Base-by-base conservation (phyloP, 1,139 yeast species). In the Geotrichum bryndzae region DNA sequence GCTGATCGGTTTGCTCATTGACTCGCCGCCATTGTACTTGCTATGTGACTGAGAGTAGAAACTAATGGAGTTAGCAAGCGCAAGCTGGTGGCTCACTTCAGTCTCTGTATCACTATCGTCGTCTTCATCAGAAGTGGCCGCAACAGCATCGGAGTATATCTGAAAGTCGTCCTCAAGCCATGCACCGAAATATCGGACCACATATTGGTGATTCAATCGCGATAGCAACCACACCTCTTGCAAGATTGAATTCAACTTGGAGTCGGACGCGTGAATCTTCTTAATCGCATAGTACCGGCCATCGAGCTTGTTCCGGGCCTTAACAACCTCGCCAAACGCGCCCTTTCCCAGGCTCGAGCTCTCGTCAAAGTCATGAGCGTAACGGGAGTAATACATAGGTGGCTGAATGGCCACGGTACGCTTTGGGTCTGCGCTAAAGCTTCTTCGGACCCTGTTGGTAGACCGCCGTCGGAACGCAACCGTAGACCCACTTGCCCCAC, bases 311-410 rank as follows among this genome's bases (percentile, higher is more conserved):
- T 91, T 92, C 65, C 99, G 80, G 0, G 95, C 99, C 70, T 92
- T 92, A 22, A 94, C 97, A 13, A 95, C 99, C 72, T 92, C 97
- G 8, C 99, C 99, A 76, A 88, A 95, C 0, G 96, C 99, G 45
- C 99, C 99, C 69, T 87, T 85, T 1, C 99, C 99, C n/a, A 95
- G 76, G 29, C 85, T 83, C 0, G 95, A 95, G 54, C 91, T 88
- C 72, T 94, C 99, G 73, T 94, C 99, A 73, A 95, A 95, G 72
- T 95, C 99, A 62, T 84, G 83, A 0, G 83, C 83, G 71, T 87
- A 87, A 63, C 94, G 78, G 0, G 92, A 87, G 58, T 76, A 74
- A 4, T 56, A 31, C 15, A 60, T 58, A 18, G 50, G 48, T 38
- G 53, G 59, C 33, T 15, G 48, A 8, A 48, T 54, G 22, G 62